Evolutionary conservation across 108 stramenopile species (phyloP), one percentile per base, ranked within the genome.

Genomic region (Seminavis robusta): DNA sequence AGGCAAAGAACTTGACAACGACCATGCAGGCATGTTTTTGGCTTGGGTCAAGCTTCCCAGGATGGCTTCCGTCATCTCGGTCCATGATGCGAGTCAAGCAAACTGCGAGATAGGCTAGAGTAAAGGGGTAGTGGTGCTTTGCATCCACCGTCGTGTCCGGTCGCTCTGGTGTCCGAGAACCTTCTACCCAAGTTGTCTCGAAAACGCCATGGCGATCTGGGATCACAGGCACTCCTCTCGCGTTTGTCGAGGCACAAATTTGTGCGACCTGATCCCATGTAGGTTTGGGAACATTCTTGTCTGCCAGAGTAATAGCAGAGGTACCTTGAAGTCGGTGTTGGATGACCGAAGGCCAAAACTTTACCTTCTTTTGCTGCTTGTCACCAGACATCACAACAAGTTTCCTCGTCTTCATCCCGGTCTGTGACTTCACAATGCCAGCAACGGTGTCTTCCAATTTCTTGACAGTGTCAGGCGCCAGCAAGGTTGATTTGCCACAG

Each of bases 251-350:
- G 8, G 19, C 36, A 50, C 83, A 81, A 16, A 67, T 33, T 9
- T 38, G 38, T 1, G 67, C 61, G 23, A 92, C 48, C 7, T 61
- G 50, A 23, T 41, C 33, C 76, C 83, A 88, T 17, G 82, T 61
- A 6, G 48, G 34, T 19, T 81, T 79, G 8, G 91, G 83, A 28
- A 65, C 71, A 65, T 92, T 92, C 69, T 92, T 92, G 61, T 92
- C 91, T 7, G 74, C 76, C 41, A 92, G 59, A 15, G 63, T 39
- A 7, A 84, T 53, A 17, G 68, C 59, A 5, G 67, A 47, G 9
- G 74, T 49, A 36, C 59, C 31, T 11, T 52, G 19, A 4, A 67
- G 30, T 8, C 64, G 55, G 15, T 65, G 65, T 27, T 73, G 53
- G 11, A 49, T 29, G 7, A 83, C 61, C 37, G 37, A 40, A 20